Evolutionary conservation across 2,329 filamentous ascomycete genomes (phyloP).

Genomic region (Trichoderma sp.): DNA sequence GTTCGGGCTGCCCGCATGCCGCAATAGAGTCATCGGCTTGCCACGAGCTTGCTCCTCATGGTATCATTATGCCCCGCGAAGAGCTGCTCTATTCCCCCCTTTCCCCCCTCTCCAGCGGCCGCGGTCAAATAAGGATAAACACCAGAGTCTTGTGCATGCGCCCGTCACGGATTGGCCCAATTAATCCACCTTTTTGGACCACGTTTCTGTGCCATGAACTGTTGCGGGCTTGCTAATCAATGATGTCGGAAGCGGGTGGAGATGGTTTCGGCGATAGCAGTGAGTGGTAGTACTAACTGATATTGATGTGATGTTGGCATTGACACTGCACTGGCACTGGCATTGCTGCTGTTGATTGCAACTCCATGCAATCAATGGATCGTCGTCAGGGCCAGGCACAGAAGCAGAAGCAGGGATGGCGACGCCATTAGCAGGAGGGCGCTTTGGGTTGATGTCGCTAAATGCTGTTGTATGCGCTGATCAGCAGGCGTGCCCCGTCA

Average conservation of each 20-base stretch:
- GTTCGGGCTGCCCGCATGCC: constrained; percentile 4
- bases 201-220: constrained; percentile 5
- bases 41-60: not conserved
- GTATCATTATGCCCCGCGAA: constrained; percentile 3
- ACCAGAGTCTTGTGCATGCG: not conserved
- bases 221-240: not conserved
- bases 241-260: not conserved
- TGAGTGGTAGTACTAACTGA: not conserved
- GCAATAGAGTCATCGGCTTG: not conserved
- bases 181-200: not conserved
- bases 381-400: constrained; percentile 9
- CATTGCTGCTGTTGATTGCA: not conserved
- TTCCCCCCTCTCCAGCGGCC: not conserved
- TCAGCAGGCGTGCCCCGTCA: constrained; percentile 16
- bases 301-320: not conserved
- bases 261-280: not conserved
- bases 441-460: constrained; percentile 11
- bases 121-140: not conserved
- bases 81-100: not conserved
- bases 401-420: constrained; percentile 5
- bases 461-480: constrained; percentile 10
- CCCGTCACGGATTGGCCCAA: not conserved
- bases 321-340: not conserved
- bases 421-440: not conserved
- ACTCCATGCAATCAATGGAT: not conserved